phyloP scores from a whole-genome alignment of 257 asterid species.

The Parsonsia alboflavescens region DNA sequence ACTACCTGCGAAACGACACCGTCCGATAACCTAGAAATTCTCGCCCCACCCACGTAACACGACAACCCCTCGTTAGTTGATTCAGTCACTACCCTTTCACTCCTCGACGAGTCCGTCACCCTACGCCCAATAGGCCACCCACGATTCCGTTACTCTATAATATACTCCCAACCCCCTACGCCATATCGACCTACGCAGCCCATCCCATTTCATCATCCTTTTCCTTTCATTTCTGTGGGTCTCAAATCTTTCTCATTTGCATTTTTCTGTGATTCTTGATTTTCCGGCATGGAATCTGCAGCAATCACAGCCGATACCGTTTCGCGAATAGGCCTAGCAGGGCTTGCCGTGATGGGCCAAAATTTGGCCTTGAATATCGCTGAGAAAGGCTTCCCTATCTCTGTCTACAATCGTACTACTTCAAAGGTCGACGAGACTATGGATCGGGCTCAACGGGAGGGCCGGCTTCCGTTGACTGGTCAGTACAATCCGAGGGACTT shows the following conservation, averaged over 20 bases:
- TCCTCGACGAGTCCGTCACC: constrained; percentile 70
- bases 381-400: constrained; percentile 83
- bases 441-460: constrained; percentile 77
- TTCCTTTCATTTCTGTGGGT: background rate
- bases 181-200: constrained; percentile 3
- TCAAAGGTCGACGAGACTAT: constrained; percentile 79
- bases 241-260: background rate
- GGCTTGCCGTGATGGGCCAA: constrained; percentile 88
- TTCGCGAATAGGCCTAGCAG: constrained; percentile 72
- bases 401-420: constrained; percentile 69
- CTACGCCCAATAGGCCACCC: constrained; percentile 2
- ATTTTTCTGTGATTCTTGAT: background rate
- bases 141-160: background rate
- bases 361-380: constrained; percentile 86
- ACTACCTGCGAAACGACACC: background rate
- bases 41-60: constrained; percentile 12
- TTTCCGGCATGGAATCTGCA: constrained; percentile 30
- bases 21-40: constrained; percentile 11
- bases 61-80: constrained; percentile 27
- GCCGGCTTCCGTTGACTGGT: constrained; percentile 63
- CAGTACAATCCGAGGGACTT: constrained; percentile 66
- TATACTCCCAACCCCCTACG: background rate
- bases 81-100: constrained; percentile 41
- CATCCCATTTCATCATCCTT: background rate
- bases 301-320: constrained; percentile 33